Evolutionary conservation across 2,329 filamentous ascomycete species (phyloP).

Genomic region (Paraconiothyrium sp.): DNA sequence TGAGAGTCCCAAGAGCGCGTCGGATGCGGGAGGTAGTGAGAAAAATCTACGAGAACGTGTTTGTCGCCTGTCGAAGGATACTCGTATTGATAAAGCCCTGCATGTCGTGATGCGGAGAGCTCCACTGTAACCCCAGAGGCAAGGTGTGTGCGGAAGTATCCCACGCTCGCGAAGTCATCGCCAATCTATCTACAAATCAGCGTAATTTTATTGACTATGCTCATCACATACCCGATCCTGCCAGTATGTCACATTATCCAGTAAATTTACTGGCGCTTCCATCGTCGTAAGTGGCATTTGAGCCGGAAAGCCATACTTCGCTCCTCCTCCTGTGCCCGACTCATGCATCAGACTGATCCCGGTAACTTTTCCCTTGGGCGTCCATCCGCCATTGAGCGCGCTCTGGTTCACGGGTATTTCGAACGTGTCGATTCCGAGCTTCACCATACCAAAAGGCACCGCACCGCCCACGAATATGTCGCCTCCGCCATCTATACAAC

Average conservation of each 20-base stretch:
- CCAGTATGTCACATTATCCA: constrained; percentile 56
- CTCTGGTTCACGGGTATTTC: constrained; percentile 48
- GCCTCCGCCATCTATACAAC: constrained; percentile 47
- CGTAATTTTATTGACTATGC: no score
- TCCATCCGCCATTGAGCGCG: constrained; percentile 54
- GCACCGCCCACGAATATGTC: constrained; percentile 52
- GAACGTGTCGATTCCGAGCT: constrained; percentile 52
- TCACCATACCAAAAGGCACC: constrained; percentile 54
- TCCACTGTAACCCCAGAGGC: constrained; percentile 48
- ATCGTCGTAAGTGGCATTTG: constrained; percentile 54
- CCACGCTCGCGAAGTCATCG: constrained; percentile 46
- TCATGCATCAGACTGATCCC: constrained; percentile 53
- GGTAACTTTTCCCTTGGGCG: constrained; percentile 51
- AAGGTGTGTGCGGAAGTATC: constrained; percentile 48
- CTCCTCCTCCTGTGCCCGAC: constrained; percentile 47
- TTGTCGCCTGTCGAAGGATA: constrained; percentile 50
- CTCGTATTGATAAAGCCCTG: constrained; percentile 49
- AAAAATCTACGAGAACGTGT: constrained; percentile 58
- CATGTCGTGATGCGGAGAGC: constrained; percentile 49
- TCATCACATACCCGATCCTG: constrained; percentile 42
- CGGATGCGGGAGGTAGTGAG: constrained; percentile 54
- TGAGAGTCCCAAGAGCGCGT: constrained; percentile 48
- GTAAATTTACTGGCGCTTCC: constrained; percentile 52
- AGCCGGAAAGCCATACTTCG: constrained; percentile 53
- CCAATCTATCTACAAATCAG: constrained; percentile 29